Evolutionary conservation across 371 early-diverging fungal species (phyloP).

Genomic region (Choanephora cucurbitarum): DNA sequence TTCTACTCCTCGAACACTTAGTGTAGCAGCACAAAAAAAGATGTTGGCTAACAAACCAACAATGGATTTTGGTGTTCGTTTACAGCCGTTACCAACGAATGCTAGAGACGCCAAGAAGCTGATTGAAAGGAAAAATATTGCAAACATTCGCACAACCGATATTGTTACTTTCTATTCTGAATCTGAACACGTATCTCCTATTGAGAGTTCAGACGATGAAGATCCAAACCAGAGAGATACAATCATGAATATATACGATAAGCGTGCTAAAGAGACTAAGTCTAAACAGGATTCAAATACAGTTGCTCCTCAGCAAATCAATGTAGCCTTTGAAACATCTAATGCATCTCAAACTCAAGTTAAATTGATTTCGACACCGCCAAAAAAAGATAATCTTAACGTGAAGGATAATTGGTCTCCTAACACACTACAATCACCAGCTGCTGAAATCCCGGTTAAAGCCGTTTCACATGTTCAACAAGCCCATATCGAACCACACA

Average conservation of each 20-base stretch:
- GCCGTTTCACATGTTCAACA: conserved; percentile 32
- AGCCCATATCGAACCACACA: conserved; percentile 40
- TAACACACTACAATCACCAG: conserved; percentile 12
- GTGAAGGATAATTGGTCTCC: conserved; percentile 17
- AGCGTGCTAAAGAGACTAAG: conserved; percentile 23
- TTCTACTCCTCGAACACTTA: conserved; percentile 14
- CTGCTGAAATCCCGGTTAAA: conserved; percentile 23
- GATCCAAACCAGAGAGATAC: conserved; percentile 29
- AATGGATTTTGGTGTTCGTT: neutral
- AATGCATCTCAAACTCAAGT: conserved; percentile 15
- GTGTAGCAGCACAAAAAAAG: conserved; percentile 17
- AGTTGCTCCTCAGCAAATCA: conserved; percentile 31
- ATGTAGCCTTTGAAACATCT: conserved; percentile 30
- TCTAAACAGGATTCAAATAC: conserved; percentile 7
- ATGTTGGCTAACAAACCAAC: neutral
- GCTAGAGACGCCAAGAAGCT: neutral
- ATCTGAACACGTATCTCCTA: conserved; percentile 20
- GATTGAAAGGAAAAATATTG: neutral
- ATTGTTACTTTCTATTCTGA: conserved; percentile 28
- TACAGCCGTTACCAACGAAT: conserved; percentile 3
- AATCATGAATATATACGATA: conserved; percentile 46
- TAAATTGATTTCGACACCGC: conserved; percentile 4
- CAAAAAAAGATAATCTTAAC: conserved; percentile 19
- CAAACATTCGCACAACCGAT: conserved; percentile 16
- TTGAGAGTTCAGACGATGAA: conserved; percentile 32